Evolutionary conservation across 352 stramenopile species (phyloP), one percentile per base, ranked within the genome.

Genomic region (Peronospora belbahrii): DNA sequence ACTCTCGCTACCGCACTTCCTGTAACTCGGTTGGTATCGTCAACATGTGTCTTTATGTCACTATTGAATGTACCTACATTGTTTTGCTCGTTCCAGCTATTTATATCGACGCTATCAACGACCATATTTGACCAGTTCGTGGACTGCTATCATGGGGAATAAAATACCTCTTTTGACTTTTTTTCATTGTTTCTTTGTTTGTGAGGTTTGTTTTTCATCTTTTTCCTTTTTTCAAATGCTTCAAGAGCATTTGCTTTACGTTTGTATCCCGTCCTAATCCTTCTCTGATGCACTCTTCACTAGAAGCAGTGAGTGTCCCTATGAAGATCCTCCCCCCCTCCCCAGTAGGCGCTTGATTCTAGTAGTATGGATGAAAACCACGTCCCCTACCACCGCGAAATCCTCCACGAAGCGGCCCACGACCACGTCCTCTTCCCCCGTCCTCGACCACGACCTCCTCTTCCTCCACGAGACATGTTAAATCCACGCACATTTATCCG

Each of bases 401-500:
- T 35, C 79, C 73, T 19, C 80, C 64, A 40, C 77, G 67, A 8
- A 68, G 62, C 7, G 61, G 58, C 0, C 75, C 73, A 62, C 74
- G 74, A 6, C 74, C 74, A 38, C 66, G 57, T 40, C 75, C 73
- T 56, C 74, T 69, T 35, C 74, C 76, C 6, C 70, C n/a, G 51
- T 46, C 69, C 81, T 35, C 66, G 59, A 17, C 70, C 62, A 15
- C 65, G 61, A 36, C 72, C 71, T 27, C 73, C 66, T 10, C 73
- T 62, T 36, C 77, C 71, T 18, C 74, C 76, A 24, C 77, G 71
- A 14, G 59, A 60, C 57, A 66, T 67, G 61, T 87, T 86, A 45
- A 76, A 88, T 23, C 77, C 76, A 23, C 79, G 81, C 13, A 95
- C 66, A 61, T 96, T 95, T 45, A 83, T 61, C 8, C 85, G 65